A percentile compares a stretch with the other conserved stretches of the same genome.
These are phyloP conservation scores for Starmerella potacharoeniae DNA, from an alignment of 805 yeast species.

Conservation along the genomic window DNA sequence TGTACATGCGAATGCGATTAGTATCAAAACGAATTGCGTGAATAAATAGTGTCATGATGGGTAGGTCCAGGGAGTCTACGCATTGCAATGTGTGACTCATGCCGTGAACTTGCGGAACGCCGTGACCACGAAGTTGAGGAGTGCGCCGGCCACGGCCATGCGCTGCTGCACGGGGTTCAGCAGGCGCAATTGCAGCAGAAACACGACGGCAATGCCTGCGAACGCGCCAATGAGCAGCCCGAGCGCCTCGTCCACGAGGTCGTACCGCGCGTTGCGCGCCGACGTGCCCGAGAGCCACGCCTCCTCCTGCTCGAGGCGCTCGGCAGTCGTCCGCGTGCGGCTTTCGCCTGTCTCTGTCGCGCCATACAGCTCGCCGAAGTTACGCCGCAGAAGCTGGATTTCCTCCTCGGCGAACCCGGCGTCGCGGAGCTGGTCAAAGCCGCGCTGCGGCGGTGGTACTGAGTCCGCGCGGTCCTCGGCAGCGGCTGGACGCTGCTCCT, in stretches of 20 bases:
- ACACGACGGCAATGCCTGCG: background rate
- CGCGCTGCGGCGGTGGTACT: background rate
- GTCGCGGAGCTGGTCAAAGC: slow-evolving; percentile 3
- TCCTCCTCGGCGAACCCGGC: slow-evolving; percentile 4
- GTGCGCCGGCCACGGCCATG: slow-evolving; percentile 1
- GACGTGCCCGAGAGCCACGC: slow-evolving; percentile 1
- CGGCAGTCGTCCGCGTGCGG: background rate
- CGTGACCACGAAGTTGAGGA: background rate
- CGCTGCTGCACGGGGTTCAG: slow-evolving; percentile 1
- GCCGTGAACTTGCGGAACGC: background rate
- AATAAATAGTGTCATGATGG: too few species aligned
- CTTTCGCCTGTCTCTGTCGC: background rate
- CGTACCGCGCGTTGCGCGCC: background rate
- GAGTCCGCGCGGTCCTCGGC: background rate
- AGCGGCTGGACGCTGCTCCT: background rate
- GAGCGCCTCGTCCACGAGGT: background rate
- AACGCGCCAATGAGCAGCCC: slow-evolving; percentile 2
- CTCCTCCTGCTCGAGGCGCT: slow-evolving; percentile 1
- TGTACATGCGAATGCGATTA: too few species aligned
- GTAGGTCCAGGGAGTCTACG: too few species aligned
- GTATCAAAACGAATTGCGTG: too few species aligned
- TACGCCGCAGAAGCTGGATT: background rate
- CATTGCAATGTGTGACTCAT: too few species aligned
- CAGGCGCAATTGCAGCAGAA: background rate
- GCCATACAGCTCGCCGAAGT: slow-evolving; percentile 1